A percentile compares a stretch with the other conserved stretches of the same genome.
phyloP scores from a whole-genome alignment of 495 filamentous ascomycete genomes.

The Ramalina peruviana region DNA sequence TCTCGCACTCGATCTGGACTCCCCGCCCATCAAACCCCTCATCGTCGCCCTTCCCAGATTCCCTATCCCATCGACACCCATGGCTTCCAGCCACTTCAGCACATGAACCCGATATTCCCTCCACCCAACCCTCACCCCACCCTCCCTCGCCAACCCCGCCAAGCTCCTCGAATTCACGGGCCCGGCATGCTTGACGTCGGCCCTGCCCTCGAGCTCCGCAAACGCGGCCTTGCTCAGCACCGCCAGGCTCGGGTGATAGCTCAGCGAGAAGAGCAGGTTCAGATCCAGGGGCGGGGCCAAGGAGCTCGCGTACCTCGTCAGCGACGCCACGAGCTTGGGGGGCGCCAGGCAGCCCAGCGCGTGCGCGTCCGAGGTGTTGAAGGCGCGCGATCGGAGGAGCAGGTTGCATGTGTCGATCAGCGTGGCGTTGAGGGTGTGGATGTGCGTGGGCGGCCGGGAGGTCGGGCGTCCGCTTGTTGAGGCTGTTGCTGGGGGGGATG shows the following conservation, averaged over 20 bases:
- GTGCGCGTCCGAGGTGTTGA: constrained; percentile 53
- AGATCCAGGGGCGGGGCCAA: constrained; percentile 33
- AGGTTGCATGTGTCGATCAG: constrained; percentile 86
- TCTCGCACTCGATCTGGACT: not conserved
- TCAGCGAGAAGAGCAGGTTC: constrained; percentile 50
- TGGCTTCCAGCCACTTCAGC: constrained; percentile 51
- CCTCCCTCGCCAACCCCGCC: constrained; percentile 45
- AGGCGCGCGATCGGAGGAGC: constrained; percentile 65
- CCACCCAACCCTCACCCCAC: constrained; percentile 56
- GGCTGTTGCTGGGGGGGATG: not conserved
- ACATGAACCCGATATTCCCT: constrained; percentile 64
- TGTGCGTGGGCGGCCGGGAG: constrained; percentile 23
- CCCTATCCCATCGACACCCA: constrained; percentile 50
- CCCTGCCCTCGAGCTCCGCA: constrained; percentile 51
- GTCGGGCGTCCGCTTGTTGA: not conserved
- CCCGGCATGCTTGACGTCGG: constrained; percentile 49
- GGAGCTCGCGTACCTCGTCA: constrained; percentile 35
- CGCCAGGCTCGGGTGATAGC: constrained; percentile 51
- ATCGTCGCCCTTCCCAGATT: constrained; percentile 75
- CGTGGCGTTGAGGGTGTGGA: constrained; percentile 68
- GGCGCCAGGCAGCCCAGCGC: constrained; percentile 59
- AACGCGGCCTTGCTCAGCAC: constrained; percentile 55
- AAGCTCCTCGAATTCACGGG: constrained; percentile 61
- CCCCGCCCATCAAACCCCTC: constrained; percentile 33
- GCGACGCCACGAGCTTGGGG: constrained; percentile 25